A percentile compares a stretch with the other conserved stretches of the same genome.
Evolutionary conservation across 768 basidiomycete species (phyloP).

Genomic region (Fomitopsis serialis): DNA sequence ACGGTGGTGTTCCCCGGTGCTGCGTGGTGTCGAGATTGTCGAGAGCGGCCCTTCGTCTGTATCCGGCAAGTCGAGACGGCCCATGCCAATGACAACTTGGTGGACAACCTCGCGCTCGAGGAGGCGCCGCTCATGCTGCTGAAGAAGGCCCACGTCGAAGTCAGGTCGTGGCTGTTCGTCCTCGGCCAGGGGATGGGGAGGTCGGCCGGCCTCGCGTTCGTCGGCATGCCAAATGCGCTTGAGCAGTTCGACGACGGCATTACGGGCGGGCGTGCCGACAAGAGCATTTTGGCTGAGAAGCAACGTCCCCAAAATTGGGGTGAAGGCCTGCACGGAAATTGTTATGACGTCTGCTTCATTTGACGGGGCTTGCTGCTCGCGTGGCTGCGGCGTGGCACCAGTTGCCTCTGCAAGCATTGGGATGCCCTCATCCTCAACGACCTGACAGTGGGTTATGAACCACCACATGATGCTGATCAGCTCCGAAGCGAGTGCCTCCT

Average conservation of each 20-base stretch:
- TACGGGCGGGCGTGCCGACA: slow-evolving; percentile 69
- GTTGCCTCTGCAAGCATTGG: slow-evolving; percentile 1
- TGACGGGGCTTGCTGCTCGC: slow-evolving; percentile 27
- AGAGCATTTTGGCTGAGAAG: slow-evolving; percentile 74
- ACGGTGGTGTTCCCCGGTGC: not conserved
- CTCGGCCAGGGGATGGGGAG: not conserved
- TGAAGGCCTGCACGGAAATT: slow-evolving; percentile 84
- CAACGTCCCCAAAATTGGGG: slow-evolving; percentile 84
- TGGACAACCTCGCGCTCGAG: slow-evolving; percentile 80
- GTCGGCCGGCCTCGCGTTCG: slow-evolving; percentile 20
- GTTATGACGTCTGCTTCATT: slow-evolving; percentile 30
- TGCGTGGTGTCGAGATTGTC: slow-evolving; percentile 2
- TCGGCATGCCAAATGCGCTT: slow-evolving; percentile 63
- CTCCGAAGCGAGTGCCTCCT: slow-evolving; percentile 80
- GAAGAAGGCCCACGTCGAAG: slow-evolving; percentile 41
- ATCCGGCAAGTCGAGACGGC: slow-evolving; percentile 46
- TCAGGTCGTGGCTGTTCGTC: slow-evolving; percentile 28
- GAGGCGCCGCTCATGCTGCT: slow-evolving; percentile 48
- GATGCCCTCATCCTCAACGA: slow-evolving; percentile 19
- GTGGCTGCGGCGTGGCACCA: not conserved
- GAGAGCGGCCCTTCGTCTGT: not conserved
- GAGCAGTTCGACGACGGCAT: slow-evolving; percentile 75
- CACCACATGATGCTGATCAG: slow-evolving; percentile 87
- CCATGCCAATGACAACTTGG: slow-evolving; percentile 88
- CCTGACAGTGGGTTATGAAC: slow-evolving; percentile 57